Base-by-base conservation (phyloP, 352 stramenopile species). In the Globisporangium nunn region DNA sequence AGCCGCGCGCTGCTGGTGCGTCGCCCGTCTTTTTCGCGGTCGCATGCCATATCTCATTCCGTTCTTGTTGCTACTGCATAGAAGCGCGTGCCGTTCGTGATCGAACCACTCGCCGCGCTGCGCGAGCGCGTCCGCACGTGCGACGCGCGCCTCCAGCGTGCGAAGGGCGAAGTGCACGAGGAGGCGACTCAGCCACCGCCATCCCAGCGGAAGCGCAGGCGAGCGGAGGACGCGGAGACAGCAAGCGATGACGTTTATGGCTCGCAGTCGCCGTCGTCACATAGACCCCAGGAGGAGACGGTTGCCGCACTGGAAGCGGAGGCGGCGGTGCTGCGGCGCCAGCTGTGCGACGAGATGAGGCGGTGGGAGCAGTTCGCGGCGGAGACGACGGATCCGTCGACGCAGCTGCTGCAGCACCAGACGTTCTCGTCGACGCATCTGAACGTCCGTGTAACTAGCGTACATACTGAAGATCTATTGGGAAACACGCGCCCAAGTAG, bases 401-500 rank as follows among this genome's bases (percentile, higher is more conserved):
- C 49, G 11, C 45, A 40, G 3, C 50, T 50, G 11, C 39, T 31
- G 10, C 53, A 46, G n/a, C 33, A 63, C 15, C 59, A 59, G 7
- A 45, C 50, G 17, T 74, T 74, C 33, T 74, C 66, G 17, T 48
- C 63, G n/a, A 74, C 63, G 2, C 61, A 72, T 58, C 45, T 71
- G 6, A 62, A 61, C n/a, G 64, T 71, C 59, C 45, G 28, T 58
- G 17, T 8, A 2, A 5, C n/a, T 37, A 14, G 51, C 23, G 11
- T 11, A 41, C 2, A 7, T 15, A 11, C 8, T 14, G 2, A 14
- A 41, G 35, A 23, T 23, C 23, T 23, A 23, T 23, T 23, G 23
- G 12, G 12, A 10, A 4, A 43, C 11, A 17, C 10, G 10, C 23
- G 23, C 23, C 23, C 23, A 23, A 23, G 23, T 23, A 23, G 37